Evolutionary conservation across 768 basidiomycete species (phyloP).

Genomic region (Favolaschia claudopus): DNA sequence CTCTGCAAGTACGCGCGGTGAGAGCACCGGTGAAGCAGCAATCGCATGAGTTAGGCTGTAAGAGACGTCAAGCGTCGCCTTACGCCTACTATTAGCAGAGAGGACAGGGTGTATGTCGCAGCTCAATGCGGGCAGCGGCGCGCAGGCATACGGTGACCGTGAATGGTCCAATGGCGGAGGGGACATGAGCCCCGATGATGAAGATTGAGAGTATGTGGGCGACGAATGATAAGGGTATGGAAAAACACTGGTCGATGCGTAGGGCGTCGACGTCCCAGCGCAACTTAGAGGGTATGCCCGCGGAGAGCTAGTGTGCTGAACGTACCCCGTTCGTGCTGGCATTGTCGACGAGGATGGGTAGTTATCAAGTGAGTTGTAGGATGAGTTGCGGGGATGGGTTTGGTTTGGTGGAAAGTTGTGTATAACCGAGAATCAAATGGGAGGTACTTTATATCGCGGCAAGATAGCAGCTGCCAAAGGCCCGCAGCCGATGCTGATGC

Average conservation of each 20-base stretch:
- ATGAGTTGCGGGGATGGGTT: neutral
- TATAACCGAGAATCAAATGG: neutral
- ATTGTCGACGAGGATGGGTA: conserved; percentile 10
- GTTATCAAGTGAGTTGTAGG: too few species aligned
- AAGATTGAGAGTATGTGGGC: conserved; percentile 14
- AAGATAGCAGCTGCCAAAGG: neutral
- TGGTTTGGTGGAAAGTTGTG: neutral
- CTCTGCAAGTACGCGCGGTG: conserved; percentile 29
- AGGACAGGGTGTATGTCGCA: conserved; percentile 11
- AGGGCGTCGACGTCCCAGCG: neutral
- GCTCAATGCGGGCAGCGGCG: conserved; percentile 13
- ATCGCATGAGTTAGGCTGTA: conserved; percentile 21
- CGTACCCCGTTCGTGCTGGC: conserved; percentile 19
- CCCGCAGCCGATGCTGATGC: conserved; percentile 2
- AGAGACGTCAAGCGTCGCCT: conserved; percentile 23
- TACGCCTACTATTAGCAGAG: neutral
- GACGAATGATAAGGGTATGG: conserved; percentile 23
- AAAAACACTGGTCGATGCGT: conserved; percentile 9
- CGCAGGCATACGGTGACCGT: conserved; percentile 20
- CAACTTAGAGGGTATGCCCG: too few species aligned
- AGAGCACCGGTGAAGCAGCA: conserved; percentile 13
- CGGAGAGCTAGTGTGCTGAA: conserved; percentile 11
- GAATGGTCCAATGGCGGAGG: conserved; percentile 26
- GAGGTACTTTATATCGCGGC: conserved; percentile 8
- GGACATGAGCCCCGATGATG: conserved; percentile 15